Evolutionary conservation across 352 stramenopile species (phyloP).

Genomic region (Stramenopiles sp.): DNA sequence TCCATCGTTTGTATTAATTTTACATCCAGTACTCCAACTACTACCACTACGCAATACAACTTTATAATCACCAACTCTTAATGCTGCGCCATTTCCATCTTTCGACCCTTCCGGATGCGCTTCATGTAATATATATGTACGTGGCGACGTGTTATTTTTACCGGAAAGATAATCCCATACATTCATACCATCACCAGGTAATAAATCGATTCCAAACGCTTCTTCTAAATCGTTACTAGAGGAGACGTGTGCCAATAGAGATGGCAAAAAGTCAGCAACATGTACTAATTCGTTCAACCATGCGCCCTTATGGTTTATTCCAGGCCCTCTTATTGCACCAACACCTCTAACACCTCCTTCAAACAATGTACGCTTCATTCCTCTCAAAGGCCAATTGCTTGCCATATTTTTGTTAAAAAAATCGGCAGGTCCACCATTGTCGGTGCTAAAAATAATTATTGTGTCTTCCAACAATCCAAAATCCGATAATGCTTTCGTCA

Average conservation of each 20-base stretch:
- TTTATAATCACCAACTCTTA: neutral
- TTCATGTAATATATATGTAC: neutral
- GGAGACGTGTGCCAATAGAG: neutral
- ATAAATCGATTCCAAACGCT: neutral
- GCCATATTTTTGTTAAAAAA: neutral
- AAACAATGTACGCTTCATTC: neutral
- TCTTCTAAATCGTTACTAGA: neutral
- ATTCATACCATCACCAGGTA: neutral
- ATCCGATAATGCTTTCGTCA: constrained; percentile 13
- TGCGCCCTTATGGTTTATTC: constrained; percentile 10
- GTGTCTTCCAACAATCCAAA: constrained; percentile 21
- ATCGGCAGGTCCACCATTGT: constrained; percentile 23
- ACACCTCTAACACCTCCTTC: neutral
- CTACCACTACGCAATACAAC: neutral
- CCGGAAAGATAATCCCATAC: neutral
- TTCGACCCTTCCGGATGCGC: neutral
- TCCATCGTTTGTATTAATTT: too few species aligned
- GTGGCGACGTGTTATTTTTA: neutral
- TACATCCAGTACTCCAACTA: too few species aligned
- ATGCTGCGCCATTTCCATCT: neutral
- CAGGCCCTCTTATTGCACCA: neutral
- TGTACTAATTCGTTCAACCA: neutral
- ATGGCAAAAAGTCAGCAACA: neutral
- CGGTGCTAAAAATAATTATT: constrained; percentile 19
- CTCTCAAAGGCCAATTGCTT: neutral